Conservation (phyloP, 2,329 filamentous ascomycete species). For the Sclerotinia glacialis region DNA sequence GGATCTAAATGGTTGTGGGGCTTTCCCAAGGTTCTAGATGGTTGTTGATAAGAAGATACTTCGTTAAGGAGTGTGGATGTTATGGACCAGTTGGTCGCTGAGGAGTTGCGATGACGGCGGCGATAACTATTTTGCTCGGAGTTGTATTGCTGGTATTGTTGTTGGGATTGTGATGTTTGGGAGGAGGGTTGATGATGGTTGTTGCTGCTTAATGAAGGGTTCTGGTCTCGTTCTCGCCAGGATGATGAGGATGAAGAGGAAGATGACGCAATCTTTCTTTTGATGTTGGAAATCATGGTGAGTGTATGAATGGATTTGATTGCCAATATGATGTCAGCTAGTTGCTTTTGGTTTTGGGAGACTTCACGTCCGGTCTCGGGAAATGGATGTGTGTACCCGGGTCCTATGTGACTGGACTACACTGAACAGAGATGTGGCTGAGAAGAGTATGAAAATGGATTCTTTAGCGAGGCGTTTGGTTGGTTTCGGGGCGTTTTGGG, state of each 20-base stretch:
- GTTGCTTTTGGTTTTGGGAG: not conserved
- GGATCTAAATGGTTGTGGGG: not conserved
- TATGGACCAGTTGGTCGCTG: conserved; percentile 6
- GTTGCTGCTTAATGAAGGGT: not conserved
- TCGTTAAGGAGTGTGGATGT: not conserved
- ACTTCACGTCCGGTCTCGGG: not conserved
- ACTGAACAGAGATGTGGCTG: not conserved
- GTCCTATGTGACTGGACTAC: not conserved
- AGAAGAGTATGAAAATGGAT: conserved; percentile 1
- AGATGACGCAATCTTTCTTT: not conserved
- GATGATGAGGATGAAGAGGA: not conserved
- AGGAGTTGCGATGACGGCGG: conserved; percentile 2
- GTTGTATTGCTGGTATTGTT: not conserved
- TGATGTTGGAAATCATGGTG: conserved; percentile 15
- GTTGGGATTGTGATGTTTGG: not conserved
- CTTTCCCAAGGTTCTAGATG: not conserved
- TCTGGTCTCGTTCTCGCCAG: conserved; percentile 1
- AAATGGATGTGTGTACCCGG: not conserved
- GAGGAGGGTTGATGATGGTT: not conserved
- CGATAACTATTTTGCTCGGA: not conserved
- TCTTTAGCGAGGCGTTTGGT: conserved; percentile 16
- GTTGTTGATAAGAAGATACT: not conserved
- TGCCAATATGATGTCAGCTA: not conserved
- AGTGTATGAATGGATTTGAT: not conserved
- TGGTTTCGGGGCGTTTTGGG: not conserved